Evolutionary conservation across 176 grass and related monocot species (phyloP), one percentile per base, ranked within the genome.

Genomic region (Zoysia pacifica): DNA sequence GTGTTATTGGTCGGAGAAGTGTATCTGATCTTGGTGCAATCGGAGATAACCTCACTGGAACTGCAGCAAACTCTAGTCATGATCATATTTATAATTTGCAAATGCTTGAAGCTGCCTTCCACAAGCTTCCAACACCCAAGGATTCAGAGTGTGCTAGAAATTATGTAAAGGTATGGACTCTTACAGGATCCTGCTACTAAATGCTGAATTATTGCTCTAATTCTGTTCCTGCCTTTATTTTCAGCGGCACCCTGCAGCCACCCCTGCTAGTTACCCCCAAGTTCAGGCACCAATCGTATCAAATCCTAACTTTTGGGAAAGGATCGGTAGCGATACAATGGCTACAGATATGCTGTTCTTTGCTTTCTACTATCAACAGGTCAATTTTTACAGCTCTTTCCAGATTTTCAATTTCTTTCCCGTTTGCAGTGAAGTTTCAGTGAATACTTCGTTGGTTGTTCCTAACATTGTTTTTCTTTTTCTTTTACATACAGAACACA

Each of bases 321-420:
- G 92, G 75, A 81, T 96, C 6, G 90, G 90, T 72, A 70, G 85
- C 43, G 93, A 99, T 89, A 72, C 97, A 70, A 73, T 93, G 73
- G 82, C 93, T 70, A 91, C 93, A 1, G 97, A 99, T 86, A 84
- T 91, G 78, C 70, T 99, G n/a, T 99, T 99, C 77, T 99, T 99
- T 84, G 93, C 97, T 11, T 99, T 99, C 81, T 99, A 99, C 76
- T 93, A 99, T 76, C 97, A 95, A 80, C 97, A 89, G 86, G 97
- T 99, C 51, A 80, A 41, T 56, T 70, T 73, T 75, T 55, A 1
- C 65, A 77, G 16, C 11, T 60, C 2, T 65, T 38, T 72, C 19
- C 65, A 20, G 67, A 5, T 69, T 60, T 77, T 0, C 15, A 65
- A 64, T 74, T 60, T 14, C 76, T 62, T 74, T n/a, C 72, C 75